Evolutionary conservation across 805 yeast genomes (phyloP), one percentile per base, ranked within the genome.

Genomic region (Metschnikowia aberdeeniae): DNA sequence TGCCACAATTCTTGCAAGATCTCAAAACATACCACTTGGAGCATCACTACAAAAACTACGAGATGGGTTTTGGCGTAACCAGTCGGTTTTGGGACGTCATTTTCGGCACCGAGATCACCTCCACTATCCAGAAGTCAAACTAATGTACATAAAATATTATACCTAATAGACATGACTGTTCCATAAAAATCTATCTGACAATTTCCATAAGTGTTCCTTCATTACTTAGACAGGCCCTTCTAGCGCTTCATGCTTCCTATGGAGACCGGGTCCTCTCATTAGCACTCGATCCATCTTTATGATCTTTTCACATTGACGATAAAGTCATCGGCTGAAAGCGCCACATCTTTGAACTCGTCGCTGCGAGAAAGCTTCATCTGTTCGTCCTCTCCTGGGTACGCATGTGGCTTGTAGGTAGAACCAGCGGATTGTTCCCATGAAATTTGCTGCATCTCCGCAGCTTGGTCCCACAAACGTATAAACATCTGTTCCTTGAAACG

Each of bases 41-140:
- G 65, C 99, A 93, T 67, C 99, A 93, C 64, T 93, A 93, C 75
- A 90, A 92, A 73, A 92, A 93, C 68, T 93, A 88, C 67, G 96
- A 95, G 67, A 71, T 90, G 56, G 99, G 98, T 1, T 93, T 90
- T 57, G 99, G 99, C 55, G 98, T 93, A 51, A 89, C 98, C 27
- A 78, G 89, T 50, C 82, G 80, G 68, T 88, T 88, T 68, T 93
- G 99, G 99, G 99, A 93, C 66, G 77, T 69, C 24, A 87, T 93
- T 9, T 93, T 93, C 64, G 87, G 86, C 47, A 92, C 98, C 34
- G 84, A 81, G 53, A 72, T 89, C 58, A 75, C 77, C 36, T 70
- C 70, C 19, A 74, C 80, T 36, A 73, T 59, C 51, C 64, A 75
- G 58, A 78, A 74, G 64, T 64, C 64, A 50, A 57, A 51, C 14